Evolutionary conservation across 768 basidiomycete genomes (phyloP), one percentile per base, ranked within the genome.

Genomic region (Collybia nuda): DNA sequence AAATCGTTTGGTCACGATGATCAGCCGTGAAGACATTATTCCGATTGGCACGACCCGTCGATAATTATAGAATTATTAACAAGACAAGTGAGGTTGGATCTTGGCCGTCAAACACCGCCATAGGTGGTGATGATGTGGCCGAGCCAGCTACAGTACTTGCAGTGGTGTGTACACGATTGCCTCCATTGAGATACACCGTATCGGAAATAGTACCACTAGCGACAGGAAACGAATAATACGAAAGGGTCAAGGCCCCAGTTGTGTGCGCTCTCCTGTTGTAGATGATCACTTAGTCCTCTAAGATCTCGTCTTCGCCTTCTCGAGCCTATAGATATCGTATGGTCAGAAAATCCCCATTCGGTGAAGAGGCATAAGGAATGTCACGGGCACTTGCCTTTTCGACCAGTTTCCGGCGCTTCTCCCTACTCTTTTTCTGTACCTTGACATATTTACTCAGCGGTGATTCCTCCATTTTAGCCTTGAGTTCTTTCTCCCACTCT

Each of bases 371-470:
- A 41, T 39, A 40, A 45, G 44, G 24, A 53, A 45, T 40, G 41
- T 19, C 35, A 44, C 44, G 42, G 43, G 47, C 21, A 47, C 64
- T 22, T 53, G 86, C 90, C 86, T 92, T 93, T 63, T 89, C 86
- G 40, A 89, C 68, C 40, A 92, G 66, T 57, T 79, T 78, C 58
- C 77, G 77, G 50, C 82, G 77, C 66, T 86, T 88, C 59, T 89
- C 89, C 66, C 93, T 75, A 17, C 82, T 76, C 76, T 94, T 97
- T 58, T 78, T 78, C 69, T 88, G 86, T 45, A 93, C 78, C 64
- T 85, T 85, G 62, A 91, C 75, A 68, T 90, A 94, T 65, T 84
- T 88, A 47, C 82, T 85, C 41, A 98, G 70, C 6, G 96, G 95
- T 3, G 86, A 82, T 18, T 86, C 84, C 12, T 80, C 84, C 12